A percentile compares a stretch with the other conserved stretches of the same genome.
phyloP scores from a whole-genome alignment of 176 grass and related monocot species.

The Triticum urartu region DNA sequence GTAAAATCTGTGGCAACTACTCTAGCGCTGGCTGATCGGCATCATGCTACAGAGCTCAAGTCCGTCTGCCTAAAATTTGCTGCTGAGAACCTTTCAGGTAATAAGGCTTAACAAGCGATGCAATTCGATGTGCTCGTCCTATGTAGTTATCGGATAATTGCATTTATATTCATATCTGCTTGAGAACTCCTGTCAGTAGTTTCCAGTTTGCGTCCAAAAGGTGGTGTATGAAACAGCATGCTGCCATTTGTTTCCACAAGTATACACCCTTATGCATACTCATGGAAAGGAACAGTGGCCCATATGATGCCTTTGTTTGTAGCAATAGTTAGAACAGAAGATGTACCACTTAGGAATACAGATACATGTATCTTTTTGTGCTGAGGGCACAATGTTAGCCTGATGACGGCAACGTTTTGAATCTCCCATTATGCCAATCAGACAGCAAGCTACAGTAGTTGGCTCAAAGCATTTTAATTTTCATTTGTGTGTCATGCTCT shows the following conservation, averaged over 20 bases:
- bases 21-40: conserved; percentile 73
- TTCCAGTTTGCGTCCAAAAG: not conserved
- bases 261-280: not conserved
- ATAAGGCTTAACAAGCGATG: conserved; percentile 6
- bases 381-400: not conserved
- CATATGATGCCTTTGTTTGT: not conserved
- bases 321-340: not conserved
- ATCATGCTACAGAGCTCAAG: conserved; percentile 86
- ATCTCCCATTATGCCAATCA: not conserved
- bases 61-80: conserved; percentile 90
- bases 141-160: not conserved
- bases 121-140: not conserved
- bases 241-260: not conserved
- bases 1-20: conserved; percentile 78
- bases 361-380: not conserved
- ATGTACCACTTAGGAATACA: not conserved
- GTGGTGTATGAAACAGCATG: not conserved
- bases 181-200: not conserved
- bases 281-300: not conserved
- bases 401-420: not conserved
- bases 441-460: not conserved
- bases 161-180: not conserved
- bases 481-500: not conserved
- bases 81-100: conserved; percentile 97
- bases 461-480: not conserved